Conservation (phyloP, 192 early-diverging fungal species). For the Mortierella claussenii region DNA sequence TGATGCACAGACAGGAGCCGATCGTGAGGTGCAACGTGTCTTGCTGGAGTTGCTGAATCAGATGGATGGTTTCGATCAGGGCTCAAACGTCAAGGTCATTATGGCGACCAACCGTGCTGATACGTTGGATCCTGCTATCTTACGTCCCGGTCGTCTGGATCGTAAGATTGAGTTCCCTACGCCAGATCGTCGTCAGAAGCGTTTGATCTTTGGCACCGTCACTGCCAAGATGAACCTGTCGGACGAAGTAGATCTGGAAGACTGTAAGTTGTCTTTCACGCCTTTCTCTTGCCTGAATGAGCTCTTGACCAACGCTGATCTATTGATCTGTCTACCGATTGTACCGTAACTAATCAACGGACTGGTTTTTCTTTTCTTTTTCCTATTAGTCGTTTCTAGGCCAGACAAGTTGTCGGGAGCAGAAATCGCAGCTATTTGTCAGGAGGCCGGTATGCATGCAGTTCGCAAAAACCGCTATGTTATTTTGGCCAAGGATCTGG, state of each 20-base stretch:
- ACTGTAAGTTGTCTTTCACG: slow-evolving; percentile 69
- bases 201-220: slow-evolving; percentile 95
- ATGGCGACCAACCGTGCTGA: slow-evolving; percentile 99
- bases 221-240: slow-evolving; percentile 97
- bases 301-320: too few species aligned
- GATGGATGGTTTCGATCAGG: slow-evolving; percentile 99
- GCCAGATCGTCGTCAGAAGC: slow-evolving; percentile 97
- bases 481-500: slow-evolving; percentile 93
- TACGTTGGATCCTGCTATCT: slow-evolving; percentile 94
- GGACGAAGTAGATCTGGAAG: slow-evolving; percentile 98
- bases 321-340: too few species aligned
- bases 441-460: slow-evolving; percentile 98
- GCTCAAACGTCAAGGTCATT: slow-evolving; percentile 98
- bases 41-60: slow-evolving; percentile 97
- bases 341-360: not conserved
- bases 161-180: slow-evolving; percentile 99
- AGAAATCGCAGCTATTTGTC: slow-evolving; percentile 97
- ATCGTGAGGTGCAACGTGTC: slow-evolving; percentile 99
- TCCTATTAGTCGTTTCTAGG: slow-evolving; percentile 83
- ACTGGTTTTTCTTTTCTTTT: not conserved
- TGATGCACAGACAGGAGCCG: slow-evolving; percentile 97
- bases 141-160: slow-evolving; percentile 97
- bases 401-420: slow-evolving; percentile 97
- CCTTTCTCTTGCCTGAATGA: not conserved
- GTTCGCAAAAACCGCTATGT: slow-evolving; percentile 98